These are phyloP conservation scores for Coniochaeta ligniaria DNA, from an alignment of 2,329 filamentous ascomycete species.

Conservation along the genomic window DNA sequence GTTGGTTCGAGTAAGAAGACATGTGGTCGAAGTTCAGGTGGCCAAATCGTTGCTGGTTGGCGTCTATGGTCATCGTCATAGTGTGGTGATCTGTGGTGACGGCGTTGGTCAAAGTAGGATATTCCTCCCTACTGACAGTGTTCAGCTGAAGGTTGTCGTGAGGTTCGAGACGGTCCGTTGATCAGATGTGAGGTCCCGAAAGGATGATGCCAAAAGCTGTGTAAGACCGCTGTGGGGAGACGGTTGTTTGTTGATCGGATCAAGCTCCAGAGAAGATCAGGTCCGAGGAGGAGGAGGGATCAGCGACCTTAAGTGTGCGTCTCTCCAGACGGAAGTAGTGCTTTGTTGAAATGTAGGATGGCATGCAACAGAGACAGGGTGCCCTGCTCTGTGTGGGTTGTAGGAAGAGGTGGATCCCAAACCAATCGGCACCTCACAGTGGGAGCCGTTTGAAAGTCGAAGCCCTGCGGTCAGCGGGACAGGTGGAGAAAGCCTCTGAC, in stretches of 20 bases:
- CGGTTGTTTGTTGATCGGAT: slow-evolving; percentile 17
- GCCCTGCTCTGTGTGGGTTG: slow-evolving; percentile 13
- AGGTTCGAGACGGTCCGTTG: slow-evolving; percentile 28
- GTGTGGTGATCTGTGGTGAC: slow-evolving; percentile 25
- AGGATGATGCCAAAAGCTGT: slow-evolving; percentile 32
- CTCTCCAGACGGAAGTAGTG: slow-evolving; percentile 23
- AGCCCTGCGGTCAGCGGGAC: slow-evolving; percentile 33
- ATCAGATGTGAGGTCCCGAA: slow-evolving; percentile 44
- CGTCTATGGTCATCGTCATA: slow-evolving; percentile 96
- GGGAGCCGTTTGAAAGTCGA: slow-evolving; percentile 32
- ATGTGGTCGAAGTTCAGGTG: slow-evolving; percentile 75
- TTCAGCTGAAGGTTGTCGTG: slow-evolving; percentile 14
- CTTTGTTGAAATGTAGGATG: slow-evolving; percentile 25
- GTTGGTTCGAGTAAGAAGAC: slow-evolving; percentile 56
- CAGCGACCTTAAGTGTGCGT: slow-evolving; percentile 55
- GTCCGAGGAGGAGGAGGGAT: slow-evolving; percentile 35
- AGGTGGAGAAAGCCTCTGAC: slow-evolving; percentile 39
- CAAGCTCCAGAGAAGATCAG: slow-evolving; percentile 22
- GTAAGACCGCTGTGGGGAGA: background rate
- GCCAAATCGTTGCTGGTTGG: slow-evolving; percentile 74
- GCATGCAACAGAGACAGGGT: slow-evolving; percentile 13
- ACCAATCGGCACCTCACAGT: slow-evolving; percentile 26
- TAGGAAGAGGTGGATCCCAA: slow-evolving; percentile 24
- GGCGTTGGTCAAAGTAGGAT: slow-evolving; percentile 4
- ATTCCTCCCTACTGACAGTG: slow-evolving; percentile 2